Base-by-base conservation (phyloP, 2,329 filamentous ascomycete genomes). In the Fonsecaea erecta region DNA sequence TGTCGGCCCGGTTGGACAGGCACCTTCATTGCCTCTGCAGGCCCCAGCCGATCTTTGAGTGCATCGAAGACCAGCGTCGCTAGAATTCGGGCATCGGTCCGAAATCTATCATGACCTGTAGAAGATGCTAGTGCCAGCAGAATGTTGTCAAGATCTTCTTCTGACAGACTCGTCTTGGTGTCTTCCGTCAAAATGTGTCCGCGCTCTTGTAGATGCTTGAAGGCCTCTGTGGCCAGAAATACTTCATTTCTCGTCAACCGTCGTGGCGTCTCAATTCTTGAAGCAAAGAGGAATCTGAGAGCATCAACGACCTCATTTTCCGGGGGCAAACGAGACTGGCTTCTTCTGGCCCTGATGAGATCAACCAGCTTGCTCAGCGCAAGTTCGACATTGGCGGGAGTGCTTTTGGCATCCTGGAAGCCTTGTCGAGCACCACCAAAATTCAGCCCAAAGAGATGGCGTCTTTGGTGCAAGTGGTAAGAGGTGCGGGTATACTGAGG, bases 171-270 rank as follows among this genome's bases (percentile, higher is more conserved):
- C 48, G 71, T 71, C 35, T 76, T 71, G 69, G 73, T 75, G 9
- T 77, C 76, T 26, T 71, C 68, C 2, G 73, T 67, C 24, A 75
- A 60, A 18, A 69, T 57, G 48, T 70, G 64, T 48, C 68, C 67
- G 34, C 69, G 74, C 56, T 73, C 76, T 69, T 83, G 77, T 60
- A 92, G 79, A 74, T 92, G 85, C 24, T 83, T 77, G 64, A 91
- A 84, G 51, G 92, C 86, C 43, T 81, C 77, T 32, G 83, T 74
- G 21, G 85, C 82, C 70, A 87, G 80, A n/a, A 82, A 77, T 0
- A 90, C 89, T 72, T 95, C 89, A 63, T 48, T 88, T 83, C 71
- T 86, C 82, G 76, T 91, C 87, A 74, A 92, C 73, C 58, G 82
- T 71, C 67, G 83, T 73, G 70, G 80, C 73, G 67, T 80, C 77